phyloP scores from a whole-genome alignment of 108 stramenopile species.

The Fistulifera pelliculosa region DNA sequence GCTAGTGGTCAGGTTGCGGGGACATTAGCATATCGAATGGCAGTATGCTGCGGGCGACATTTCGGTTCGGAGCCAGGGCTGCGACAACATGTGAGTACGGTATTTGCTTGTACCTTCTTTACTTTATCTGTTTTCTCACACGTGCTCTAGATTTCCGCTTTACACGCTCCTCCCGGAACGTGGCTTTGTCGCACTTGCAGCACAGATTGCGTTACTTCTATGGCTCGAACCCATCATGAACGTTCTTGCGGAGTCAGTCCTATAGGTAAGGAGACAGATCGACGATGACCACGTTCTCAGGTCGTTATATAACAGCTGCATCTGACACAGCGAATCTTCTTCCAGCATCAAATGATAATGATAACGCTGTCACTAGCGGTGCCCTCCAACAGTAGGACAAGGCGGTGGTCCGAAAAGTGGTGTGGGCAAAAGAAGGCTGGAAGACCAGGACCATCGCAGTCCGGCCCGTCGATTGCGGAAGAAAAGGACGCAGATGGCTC shows the following conservation, averaged over 20 bases:
- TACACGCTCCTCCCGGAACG: slow-evolving; percentile 79
- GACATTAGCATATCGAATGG: slow-evolving; percentile 52
- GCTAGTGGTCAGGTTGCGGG: slow-evolving; percentile 61
- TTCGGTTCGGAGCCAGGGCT: slow-evolving; percentile 76
- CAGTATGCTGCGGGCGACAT: slow-evolving; percentile 60
- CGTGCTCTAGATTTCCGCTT: slow-evolving; percentile 17
- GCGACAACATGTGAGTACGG: slow-evolving; percentile 47
- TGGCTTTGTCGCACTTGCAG: slow-evolving; percentile 82
- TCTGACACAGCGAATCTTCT: no score
- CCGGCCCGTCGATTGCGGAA: slow-evolving; percentile 15
- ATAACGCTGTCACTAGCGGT: slow-evolving; percentile 7
- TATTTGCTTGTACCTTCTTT: no score
- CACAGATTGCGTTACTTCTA: slow-evolving; percentile 71
- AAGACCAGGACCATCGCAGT: slow-evolving; percentile 3
- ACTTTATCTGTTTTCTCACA: no score
- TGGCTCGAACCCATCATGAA: slow-evolving; percentile 76
- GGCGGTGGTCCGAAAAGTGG: slow-evolving; percentile 18
- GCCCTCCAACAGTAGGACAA: slow-evolving; percentile 24
- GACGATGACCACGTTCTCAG: no score
- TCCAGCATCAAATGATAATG: background rate
- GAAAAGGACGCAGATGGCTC: slow-evolving; percentile 62
- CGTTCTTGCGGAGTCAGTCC: slow-evolving; percentile 52
- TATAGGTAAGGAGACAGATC: no score
- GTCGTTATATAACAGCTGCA: no score
- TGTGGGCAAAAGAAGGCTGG: slow-evolving; percentile 44